Conservation (phyloP, 129 eudicot genomes). For the Erigeron canadensis region DNA sequence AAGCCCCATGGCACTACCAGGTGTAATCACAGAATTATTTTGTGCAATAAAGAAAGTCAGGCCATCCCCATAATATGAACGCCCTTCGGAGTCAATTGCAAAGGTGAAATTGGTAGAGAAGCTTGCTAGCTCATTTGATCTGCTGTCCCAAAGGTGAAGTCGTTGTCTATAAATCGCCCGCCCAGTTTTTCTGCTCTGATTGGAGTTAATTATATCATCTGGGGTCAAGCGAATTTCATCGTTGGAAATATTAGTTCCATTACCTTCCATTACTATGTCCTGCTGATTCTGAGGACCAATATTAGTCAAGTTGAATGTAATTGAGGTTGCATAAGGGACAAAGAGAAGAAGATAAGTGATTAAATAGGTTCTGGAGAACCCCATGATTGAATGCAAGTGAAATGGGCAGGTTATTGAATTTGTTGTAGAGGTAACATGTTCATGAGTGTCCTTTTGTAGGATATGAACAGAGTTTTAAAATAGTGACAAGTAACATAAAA, state of each 20-base stretch:
- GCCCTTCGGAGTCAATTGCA: constrained; percentile 19
- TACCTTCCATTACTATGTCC: background rate
- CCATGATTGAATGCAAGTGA: background rate
- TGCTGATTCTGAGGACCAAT: background rate
- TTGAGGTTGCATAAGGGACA: constrained; percentile 16
- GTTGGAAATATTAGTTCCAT: constrained; percentile 15
- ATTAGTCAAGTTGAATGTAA: constrained; percentile 14
- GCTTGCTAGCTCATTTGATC: constrained; percentile 34
- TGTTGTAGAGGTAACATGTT: background rate
- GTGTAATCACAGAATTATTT: background rate
- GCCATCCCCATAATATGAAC: constrained; percentile 12
- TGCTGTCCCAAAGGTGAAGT: constrained; percentile 38
- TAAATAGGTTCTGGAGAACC: background rate
- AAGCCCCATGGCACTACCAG: constrained; percentile 15
- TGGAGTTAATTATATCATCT: background rate
- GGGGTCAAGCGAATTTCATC: constrained; percentile 30
- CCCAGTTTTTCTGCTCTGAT: background rate
- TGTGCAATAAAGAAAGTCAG: constrained; percentile 25
- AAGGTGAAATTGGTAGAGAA: constrained; percentile 40
- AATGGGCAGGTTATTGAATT: background rate
- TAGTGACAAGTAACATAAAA: background rate
- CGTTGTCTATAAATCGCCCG: constrained; percentile 22
- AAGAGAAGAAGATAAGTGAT: background rate
- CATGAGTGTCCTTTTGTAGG: background rate
- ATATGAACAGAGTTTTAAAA: background rate